These are phyloP conservation scores for Dipteronia sinensis DNA, from an alignment of 345 rosid genomes.

Conservation along the genomic window DNA sequence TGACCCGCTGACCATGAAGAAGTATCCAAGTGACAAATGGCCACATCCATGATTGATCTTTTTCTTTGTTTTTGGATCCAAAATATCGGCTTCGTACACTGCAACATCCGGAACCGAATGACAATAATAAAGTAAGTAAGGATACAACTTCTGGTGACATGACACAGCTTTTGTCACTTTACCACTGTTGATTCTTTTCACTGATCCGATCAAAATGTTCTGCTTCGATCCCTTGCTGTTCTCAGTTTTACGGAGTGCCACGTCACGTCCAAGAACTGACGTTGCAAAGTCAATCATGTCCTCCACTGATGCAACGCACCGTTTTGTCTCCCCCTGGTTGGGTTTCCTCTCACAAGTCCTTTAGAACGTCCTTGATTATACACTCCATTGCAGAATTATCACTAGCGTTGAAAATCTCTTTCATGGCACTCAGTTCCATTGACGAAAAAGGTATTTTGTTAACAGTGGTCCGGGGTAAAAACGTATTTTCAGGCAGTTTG, in stretches of 20 bases:
- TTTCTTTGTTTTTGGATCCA: conserved; percentile 37
- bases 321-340: not conserved
- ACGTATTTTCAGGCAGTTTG: not conserved
- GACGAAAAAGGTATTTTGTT: not conserved
- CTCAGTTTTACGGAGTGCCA: not conserved
- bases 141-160: conserved; percentile 7
- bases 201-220: not conserved
- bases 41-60: conserved; percentile 53
- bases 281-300: conserved; percentile 24
- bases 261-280: not conserved
- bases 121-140: conserved; percentile 39
- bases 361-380: not conserved
- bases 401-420: not conserved
- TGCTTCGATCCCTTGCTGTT: not conserved
- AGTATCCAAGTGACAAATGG: conserved; percentile 53
- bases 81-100: conserved; percentile 48
- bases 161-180: not conserved
- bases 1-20: conserved; percentile 52
- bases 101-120: conserved; percentile 56
- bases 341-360: not conserved
- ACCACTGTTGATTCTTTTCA: not conserved
- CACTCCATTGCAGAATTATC: not conserved
- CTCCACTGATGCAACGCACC: not conserved
- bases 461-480: not conserved
- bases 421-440: not conserved